Evolutionary conservation across 352 stramenopile genomes (phyloP), one percentile per base, ranked within the genome.

Genomic region (Phytophthora tubulina): DNA sequence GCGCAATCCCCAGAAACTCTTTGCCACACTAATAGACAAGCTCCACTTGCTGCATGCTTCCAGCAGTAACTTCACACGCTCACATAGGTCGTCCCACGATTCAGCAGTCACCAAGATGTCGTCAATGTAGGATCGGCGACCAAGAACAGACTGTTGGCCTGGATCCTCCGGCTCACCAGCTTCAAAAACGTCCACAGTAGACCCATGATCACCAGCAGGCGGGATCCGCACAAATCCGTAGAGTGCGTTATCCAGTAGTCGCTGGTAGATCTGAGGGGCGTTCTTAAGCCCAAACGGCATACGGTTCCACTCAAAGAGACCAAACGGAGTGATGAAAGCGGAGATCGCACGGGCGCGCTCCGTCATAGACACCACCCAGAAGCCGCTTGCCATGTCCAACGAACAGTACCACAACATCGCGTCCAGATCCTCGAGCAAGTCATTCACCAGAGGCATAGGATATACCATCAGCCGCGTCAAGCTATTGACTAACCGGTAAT

Each of bases 101-200:
- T 10, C 3, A 0, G 54, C 45, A 0, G 52, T 59, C n/a, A 77
- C 66, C 0, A 52, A 50, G n/a, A 82, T 68, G 32, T 73, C 74
- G 17, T 77, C 70, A 11, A 79, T 79, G 48, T 79, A 79, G 6
- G 70, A 82, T 14, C 63, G 13, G 8, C 59, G 49, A 15, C 50
- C 36, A 6, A 77, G 6, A 1, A 67, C 52, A 6, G 63, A 63
- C 33, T 13, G 4, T 3, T 13, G 21, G 8, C 31, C 41, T 54
- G 31, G 50, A 44, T 45, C 50, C 13, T 49, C 21, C 3, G 54
- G 46, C 27, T 45, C 54, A 21, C 45, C 53, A 15, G 15, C 8
- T 3, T 49, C 56, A 13, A 61, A 56, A 0, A 35, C 7, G 14
- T 53, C 46, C 44, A 39, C 35, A 9, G 35, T 6, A 39, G 0